phyloP scores from a whole-genome alignment of 78 protist species.

The Dictyostelium intermedium region DNA sequence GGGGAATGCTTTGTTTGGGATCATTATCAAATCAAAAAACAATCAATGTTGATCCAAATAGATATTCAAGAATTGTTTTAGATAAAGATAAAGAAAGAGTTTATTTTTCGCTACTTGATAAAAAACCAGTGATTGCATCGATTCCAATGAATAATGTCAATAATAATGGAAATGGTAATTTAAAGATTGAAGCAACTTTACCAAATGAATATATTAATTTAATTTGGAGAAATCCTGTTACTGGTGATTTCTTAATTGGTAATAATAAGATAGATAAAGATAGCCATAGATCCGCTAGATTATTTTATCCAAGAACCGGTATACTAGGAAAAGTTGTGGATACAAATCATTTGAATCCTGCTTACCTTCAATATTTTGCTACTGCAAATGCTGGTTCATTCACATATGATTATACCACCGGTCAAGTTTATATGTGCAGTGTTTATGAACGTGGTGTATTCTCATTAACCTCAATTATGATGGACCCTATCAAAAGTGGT shows the following conservation, averaged over 20 bases:
- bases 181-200: neutral
- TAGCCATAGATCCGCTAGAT: neutral
- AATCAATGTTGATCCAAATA: neutral
- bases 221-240: neutral
- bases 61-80: neutral
- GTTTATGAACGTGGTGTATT: constrained; percentile 3
- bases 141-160: neutral
- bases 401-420: neutral
- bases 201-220: neutral
- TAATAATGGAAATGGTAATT: neutral
- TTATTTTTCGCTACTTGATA: neutral
- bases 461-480: neutral
- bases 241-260: neutral
- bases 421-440: neutral
- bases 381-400: neutral
- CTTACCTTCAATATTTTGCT: neutral
- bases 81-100: neutral
- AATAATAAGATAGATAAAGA: neutral
- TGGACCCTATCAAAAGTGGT: neutral
- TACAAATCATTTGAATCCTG: neutral
- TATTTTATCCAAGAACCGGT: neutral
- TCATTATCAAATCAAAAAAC: neutral
- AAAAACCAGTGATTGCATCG: neutral
- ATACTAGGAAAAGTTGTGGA: neutral
- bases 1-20: neutral